Conservation (phyloP, 129 eudicot genomes). For the Flaveria brownii region DNA sequence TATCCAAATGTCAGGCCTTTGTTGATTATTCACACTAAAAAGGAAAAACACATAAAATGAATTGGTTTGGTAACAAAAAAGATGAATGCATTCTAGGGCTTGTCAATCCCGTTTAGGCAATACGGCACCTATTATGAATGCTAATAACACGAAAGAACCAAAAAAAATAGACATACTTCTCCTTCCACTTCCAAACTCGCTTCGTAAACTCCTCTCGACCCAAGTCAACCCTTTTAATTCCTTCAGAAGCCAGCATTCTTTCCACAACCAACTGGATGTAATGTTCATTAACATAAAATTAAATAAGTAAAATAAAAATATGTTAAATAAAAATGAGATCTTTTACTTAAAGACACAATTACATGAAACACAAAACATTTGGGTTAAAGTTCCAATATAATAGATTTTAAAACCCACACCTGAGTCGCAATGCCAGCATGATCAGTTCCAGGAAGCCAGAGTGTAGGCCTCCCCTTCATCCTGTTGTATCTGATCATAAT, state of each 20-base stretch:
- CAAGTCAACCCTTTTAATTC: slow-evolving; percentile 82
- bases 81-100: not conserved
- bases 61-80: not conserved
- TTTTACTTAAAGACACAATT: not conserved
- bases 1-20: not conserved
- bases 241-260: slow-evolving; percentile 92
- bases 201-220: slow-evolving; percentile 93
- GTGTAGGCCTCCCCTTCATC: slow-evolving; percentile 94
- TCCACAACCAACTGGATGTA: slow-evolving; percentile 89
- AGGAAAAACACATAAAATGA: not conserved
- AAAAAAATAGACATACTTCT: slow-evolving; percentile 58
- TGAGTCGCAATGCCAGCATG: slow-evolving; percentile 99
- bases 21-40: not conserved
- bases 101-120: not conserved
- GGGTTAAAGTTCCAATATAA: slow-evolving; percentile 5
- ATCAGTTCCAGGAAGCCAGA: slow-evolving; percentile 99
- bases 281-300: not conserved
- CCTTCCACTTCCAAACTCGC: slow-evolving; percentile 98
- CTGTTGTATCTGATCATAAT: slow-evolving; percentile 94
- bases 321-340: not conserved
- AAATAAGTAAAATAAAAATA: slow-evolving; percentile 16
- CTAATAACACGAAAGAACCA: slow-evolving; percentile 11
- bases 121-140: not conserved
- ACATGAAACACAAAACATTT: slow-evolving; percentile 8
- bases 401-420: slow-evolving; percentile 42